Base-by-base conservation (phyloP, 495 filamentous ascomycete genomes). In the Penicillium waksmanii region DNA sequence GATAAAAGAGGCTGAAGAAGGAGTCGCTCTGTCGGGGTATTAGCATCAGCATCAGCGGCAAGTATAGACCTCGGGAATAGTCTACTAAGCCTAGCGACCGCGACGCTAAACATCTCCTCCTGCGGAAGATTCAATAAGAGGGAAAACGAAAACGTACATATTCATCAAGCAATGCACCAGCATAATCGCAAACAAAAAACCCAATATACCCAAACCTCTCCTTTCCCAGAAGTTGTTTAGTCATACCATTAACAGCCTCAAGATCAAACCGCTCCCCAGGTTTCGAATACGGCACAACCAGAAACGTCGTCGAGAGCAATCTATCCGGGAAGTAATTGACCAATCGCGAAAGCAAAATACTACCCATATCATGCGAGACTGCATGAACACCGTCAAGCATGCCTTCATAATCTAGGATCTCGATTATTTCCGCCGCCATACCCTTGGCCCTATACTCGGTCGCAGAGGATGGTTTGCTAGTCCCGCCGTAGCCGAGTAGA, bases 401-500 rank as follows among this genome's bases (percentile, higher is more conserved):
- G 13, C 44, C 3, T 33, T 61, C 58, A 21, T 56, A 44, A 38
- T 49, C 73, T 79, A 25, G 47, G 18, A 61, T 56, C 47, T 61
- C 53, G 8, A 17, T 53, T 11, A 60, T 60, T 13, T 79, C 69
- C 10, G 35, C 53, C 2, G 57, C 57, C 67, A 78, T 76, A 12
- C 54, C 53, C 56, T 71, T 69, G 42, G 70, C 43, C 15, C 42
- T 56, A 57, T 81, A 81, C 13, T 55, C 59, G 18, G 66, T 61
- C 15, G 66, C 9, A 2, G 63, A 60, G 17, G 27, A 53, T 6
- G 77, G 78, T 61, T 77, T 79, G 52, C 69, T 67, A 8, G 73
- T 74, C 9, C 66, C 77, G 8, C 78, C 77, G 51, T 75, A 81
- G 12, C 78, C 78, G 3, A 81, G 71, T 15, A 75, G 60, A 63